Conservation (phyloP, 2,329 filamentous ascomycete genomes). For the Diaporthe humulicola region DNA sequence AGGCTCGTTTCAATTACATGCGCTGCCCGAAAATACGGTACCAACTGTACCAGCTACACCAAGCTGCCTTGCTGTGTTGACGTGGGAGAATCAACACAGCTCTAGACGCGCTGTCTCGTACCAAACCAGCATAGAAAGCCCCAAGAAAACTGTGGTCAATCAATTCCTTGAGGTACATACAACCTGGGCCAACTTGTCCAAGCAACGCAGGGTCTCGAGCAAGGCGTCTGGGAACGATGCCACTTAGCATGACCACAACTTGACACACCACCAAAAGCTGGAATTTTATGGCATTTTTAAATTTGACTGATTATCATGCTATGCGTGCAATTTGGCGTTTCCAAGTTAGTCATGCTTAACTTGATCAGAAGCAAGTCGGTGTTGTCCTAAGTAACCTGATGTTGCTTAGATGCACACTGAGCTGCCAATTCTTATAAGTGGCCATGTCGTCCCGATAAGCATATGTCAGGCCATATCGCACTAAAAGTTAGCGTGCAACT, state of each 20-base stretch:
- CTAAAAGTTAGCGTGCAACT: not conserved
- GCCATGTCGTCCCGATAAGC: slow-evolving; percentile 1
- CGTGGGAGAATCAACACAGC: not conserved
- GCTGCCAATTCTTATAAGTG: not conserved
- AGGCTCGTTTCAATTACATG: not conserved
- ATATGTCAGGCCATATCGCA: not conserved
- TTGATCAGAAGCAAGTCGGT: not conserved
- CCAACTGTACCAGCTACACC: not conserved
- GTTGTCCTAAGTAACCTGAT: not conserved
- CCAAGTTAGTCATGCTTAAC: not conserved
- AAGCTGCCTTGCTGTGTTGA: not conserved
- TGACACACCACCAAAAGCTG: not conserved
- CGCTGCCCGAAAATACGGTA: not conserved
- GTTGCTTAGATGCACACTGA: not conserved
- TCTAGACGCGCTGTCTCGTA: too few relatives aligned
- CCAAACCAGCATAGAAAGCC: not conserved
- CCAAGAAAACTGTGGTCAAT: not conserved
- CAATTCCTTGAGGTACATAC: not conserved
- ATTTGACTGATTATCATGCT: too few relatives aligned
- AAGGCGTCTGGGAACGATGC: not conserved
- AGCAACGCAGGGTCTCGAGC: not conserved
- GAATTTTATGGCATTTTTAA: too few relatives aligned
- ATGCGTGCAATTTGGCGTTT: too few relatives aligned
- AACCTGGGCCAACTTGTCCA: not conserved
- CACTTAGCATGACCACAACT: not conserved